A percentile compares a stretch with the other conserved stretches of the same genome.
phyloP scores from a whole-genome alignment of 148 eudicot species.

The Polygonum aviculare region DNA sequence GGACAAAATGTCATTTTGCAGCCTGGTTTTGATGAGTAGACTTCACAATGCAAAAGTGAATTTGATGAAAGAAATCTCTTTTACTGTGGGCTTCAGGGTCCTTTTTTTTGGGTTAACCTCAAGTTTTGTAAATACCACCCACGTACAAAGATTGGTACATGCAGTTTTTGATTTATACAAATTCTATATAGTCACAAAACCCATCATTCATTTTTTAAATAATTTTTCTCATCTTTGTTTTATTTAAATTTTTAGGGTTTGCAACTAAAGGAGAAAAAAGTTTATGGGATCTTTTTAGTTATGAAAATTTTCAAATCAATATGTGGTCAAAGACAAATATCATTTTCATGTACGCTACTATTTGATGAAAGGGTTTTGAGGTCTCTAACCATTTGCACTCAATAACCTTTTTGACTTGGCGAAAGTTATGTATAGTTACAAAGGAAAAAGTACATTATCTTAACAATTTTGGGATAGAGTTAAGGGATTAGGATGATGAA shows the following conservation, averaged over 20 bases:
- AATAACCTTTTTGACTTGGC: background rate
- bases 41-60: constrained; percentile 4
- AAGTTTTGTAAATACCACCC: constrained; percentile 4
- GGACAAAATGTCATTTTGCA: constrained; percentile 7
- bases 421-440: background rate
- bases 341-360: background rate
- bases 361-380: background rate
- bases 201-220: constrained; percentile 1
- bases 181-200: background rate
- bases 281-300: background rate
- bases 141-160: background rate
- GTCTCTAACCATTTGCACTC: background rate
- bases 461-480: background rate
- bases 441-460: too few species aligned
- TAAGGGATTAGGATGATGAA: background rate
- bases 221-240: background rate
- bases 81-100: background rate
- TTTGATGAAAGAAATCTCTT: constrained; percentile 3
- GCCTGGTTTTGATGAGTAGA: constrained; percentile 1
- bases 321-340: background rate
- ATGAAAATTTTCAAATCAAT: background rate
- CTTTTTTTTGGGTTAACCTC: background rate
- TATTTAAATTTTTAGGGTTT: background rate
- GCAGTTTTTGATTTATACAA: background rate
- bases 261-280: background rate